Conservation (phyloP, 1,139 yeast species). For the Geotrichum aggregatum region DNA sequence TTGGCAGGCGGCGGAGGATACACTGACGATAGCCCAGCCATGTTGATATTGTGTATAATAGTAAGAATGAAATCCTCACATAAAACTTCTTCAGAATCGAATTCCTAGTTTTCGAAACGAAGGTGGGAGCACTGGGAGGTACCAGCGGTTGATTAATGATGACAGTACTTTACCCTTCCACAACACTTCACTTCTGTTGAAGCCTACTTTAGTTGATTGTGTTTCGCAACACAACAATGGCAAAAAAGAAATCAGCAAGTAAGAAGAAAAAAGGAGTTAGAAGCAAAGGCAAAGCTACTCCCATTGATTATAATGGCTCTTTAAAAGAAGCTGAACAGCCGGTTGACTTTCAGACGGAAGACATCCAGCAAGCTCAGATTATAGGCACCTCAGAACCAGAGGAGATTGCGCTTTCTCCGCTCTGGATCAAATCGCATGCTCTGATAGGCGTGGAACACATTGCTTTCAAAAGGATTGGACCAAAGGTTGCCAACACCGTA, state of each 20-base stretch:
- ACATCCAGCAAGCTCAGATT: background rate
- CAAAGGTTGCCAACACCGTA: background rate
- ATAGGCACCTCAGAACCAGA: background rate
- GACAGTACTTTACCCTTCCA: conserved; percentile 1
- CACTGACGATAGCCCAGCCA: conserved; percentile 50
- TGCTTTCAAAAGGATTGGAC: background rate
- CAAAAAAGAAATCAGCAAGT: conserved; percentile 13
- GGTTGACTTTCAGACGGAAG: background rate
- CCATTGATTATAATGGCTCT: background rate
- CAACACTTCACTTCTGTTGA: background rate
- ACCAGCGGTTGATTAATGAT: too few species aligned
- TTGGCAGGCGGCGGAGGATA: conserved; percentile 87
- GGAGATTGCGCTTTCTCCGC: background rate
- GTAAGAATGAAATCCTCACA: background rate
- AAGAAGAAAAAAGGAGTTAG: conserved; percentile 13
- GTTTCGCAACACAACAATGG: too few species aligned
- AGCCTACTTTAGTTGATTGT: too few species aligned
- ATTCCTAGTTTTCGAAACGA: background rate
- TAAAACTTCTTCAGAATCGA: background rate
- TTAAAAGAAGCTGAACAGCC: background rate
- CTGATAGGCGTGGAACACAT: conserved; percentile 7
- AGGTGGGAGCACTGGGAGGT: background rate
- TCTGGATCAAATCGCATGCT: conserved; percentile 13
- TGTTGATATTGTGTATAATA: conserved; percentile 14
- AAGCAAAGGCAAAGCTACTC: background rate